A percentile compares a stretch with the other conserved stretches of the same genome.
These are phyloP conservation scores for Mycena albidolilacea DNA, from an alignment of 768 basidiomycete genomes.

Conservation along the genomic window DNA sequence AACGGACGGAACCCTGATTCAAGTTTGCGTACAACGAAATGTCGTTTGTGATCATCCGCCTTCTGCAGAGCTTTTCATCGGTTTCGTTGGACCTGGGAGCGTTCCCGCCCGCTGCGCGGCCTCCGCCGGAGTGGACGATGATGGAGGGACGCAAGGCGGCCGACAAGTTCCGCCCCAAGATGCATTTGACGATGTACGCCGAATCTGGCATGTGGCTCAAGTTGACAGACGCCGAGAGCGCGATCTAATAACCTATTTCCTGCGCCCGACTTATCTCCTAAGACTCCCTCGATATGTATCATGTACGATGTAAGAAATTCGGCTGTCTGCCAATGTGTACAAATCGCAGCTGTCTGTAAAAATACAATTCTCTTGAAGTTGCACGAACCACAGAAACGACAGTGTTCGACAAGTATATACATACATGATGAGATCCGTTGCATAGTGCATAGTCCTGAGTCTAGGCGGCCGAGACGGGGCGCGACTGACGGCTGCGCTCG, in stretches of 20 bases:
- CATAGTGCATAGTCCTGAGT: neutral
- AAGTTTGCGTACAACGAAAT: conserved; percentile 53
- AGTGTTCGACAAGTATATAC: neutral
- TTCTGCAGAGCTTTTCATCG: conserved; percentile 71
- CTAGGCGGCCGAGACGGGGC: conserved; percentile 26
- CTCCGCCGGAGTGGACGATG: conserved; percentile 63
- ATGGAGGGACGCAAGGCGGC: conserved; percentile 62
- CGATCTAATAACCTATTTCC: conserved; percentile 3
- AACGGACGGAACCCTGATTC: neutral
- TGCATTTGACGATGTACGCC: conserved; percentile 69
- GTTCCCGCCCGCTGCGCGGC: conserved; percentile 59
- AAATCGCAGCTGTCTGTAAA: too few relatives aligned
- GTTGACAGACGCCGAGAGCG: conserved; percentile 54
- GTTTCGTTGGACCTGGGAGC: conserved; percentile 64
- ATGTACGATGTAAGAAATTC: neutral
- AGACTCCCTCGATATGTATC: neutral
- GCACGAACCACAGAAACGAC: neutral
- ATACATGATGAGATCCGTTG: neutral
- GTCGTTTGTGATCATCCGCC: conserved; percentile 74
- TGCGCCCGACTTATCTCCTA: neutral
- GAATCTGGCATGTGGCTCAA: conserved; percentile 71
- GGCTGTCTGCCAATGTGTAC: neutral
- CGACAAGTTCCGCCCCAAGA: conserved; percentile 67
- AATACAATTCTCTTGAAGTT: neutral
- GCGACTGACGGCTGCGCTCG: conserved; percentile 29